Evolutionary conservation across 352 stramenopile species (phyloP).

Genomic region (Phytophthora pisi): DNA sequence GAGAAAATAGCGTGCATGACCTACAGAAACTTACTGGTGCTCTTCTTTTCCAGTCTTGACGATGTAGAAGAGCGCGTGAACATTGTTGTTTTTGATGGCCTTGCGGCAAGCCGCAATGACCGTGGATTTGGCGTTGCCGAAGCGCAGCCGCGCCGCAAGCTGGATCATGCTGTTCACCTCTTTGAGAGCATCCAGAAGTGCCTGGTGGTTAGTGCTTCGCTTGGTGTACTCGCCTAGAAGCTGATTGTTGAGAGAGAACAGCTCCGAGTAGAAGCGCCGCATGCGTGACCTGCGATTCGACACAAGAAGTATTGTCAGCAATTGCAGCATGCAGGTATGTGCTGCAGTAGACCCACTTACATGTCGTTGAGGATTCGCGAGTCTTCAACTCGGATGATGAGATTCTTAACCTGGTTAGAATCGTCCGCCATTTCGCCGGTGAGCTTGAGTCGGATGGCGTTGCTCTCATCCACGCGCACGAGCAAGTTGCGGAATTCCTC

Average conservation of each 20-base stretch:
- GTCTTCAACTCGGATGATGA: constrained; percentile 92
- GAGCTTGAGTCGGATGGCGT: constrained; percentile 88
- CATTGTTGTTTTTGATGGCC: constrained; percentile 92
- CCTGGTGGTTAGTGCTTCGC: constrained; percentile 91
- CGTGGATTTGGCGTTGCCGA: constrained; percentile 83
- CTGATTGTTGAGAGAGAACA: constrained; percentile 92
- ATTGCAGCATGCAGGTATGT: not conserved
- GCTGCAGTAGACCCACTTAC: constrained; percentile 41
- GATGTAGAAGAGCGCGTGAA: constrained; percentile 86
- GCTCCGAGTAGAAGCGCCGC: constrained; percentile 89
- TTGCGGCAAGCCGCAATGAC: constrained; percentile 87
- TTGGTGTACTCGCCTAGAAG: constrained; percentile 93
- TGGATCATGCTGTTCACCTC: constrained; percentile 94
- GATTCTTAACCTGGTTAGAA: constrained; percentile 91
- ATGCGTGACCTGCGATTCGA: constrained; percentile 59
- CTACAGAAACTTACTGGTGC: constrained; percentile 48
- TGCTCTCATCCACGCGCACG: constrained; percentile 86
- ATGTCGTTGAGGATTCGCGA: constrained; percentile 93
- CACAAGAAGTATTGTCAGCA: not conserved
- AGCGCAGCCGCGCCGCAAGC: constrained; percentile 84
- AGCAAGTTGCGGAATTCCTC: constrained; percentile 77
- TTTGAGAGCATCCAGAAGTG: constrained; percentile 90
- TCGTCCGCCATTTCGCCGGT: constrained; percentile 94
- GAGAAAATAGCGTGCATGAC: not conserved
- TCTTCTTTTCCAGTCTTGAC: constrained; percentile 87